These are phyloP conservation scores for Podospora pseudopauciseta DNA, from an alignment of 495 filamentous ascomycete species.

Conservation along the genomic window DNA sequence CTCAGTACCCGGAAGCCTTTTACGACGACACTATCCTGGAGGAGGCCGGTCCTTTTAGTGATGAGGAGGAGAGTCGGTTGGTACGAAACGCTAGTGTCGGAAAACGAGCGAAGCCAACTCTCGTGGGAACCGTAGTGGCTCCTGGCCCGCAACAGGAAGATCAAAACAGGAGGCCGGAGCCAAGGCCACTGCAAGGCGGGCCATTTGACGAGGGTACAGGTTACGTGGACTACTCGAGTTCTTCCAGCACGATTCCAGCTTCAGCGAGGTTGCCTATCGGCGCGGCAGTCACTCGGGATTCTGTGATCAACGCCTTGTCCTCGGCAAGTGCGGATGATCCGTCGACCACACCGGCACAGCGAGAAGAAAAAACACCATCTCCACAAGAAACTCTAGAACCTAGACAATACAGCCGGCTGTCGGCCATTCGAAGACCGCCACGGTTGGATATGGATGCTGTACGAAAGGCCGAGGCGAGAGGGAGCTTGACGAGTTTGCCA, in stretches of 20 bases:
- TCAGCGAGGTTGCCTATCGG: slow-evolving; percentile 24
- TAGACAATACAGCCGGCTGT: slow-evolving; percentile 43
- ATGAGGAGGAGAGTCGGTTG: slow-evolving; percentile 59
- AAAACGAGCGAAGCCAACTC: slow-evolving; percentile 65
- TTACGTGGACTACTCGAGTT: slow-evolving; percentile 44
- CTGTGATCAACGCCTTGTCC: slow-evolving; percentile 44
- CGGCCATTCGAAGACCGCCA: slow-evolving; percentile 63
- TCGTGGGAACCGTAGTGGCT: slow-evolving; percentile 54
- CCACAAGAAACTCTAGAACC: slow-evolving; percentile 28
- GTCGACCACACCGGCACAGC: slow-evolving; percentile 21
- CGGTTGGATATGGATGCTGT: slow-evolving; percentile 76
- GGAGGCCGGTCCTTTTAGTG: slow-evolving; percentile 43
- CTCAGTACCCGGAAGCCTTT: slow-evolving; percentile 43
- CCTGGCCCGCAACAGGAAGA: slow-evolving; percentile 26
- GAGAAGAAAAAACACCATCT: slow-evolving; percentile 10
- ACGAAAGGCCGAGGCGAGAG: slow-evolving; percentile 71
- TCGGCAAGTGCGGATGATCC: slow-evolving; percentile 42
- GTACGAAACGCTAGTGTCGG: slow-evolving; percentile 78
- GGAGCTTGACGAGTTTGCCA: slow-evolving; percentile 84
- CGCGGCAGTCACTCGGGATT: slow-evolving; percentile 33
- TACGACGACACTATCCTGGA: slow-evolving; percentile 49
- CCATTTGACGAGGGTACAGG: slow-evolving; percentile 42
- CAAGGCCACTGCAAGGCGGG: slow-evolving; percentile 33
- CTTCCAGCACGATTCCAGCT: slow-evolving; percentile 34
- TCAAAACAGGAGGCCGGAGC: slow-evolving; percentile 29